Conservation (phyloP, 306 rosid genomes). For the Malus sylvestris region DNA sequence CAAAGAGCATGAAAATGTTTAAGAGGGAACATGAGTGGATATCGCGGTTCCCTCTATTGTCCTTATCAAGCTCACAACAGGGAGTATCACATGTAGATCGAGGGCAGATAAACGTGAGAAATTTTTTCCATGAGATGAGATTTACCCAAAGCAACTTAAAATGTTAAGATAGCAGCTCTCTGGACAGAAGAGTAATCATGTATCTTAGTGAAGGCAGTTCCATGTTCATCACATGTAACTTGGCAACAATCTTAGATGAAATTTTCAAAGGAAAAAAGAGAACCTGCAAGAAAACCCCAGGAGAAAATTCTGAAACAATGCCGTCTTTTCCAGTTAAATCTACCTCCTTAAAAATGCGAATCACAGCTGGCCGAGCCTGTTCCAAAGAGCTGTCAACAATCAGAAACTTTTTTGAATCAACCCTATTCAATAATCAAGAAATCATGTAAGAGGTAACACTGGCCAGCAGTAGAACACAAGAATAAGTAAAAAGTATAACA, state of each 20-base stretch:
- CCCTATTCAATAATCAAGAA: background rate
- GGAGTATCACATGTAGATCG: background rate
- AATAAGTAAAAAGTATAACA: background rate
- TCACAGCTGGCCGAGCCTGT: slow-evolving; percentile 91
- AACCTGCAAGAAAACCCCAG: slow-evolving; percentile 94
- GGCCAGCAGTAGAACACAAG: background rate
- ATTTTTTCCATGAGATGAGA: background rate
- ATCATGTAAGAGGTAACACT: background rate
- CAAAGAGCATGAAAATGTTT: background rate
- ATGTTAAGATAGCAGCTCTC: background rate
- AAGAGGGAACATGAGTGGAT: background rate
- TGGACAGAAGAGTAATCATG: background rate
- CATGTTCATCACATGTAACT: background rate
- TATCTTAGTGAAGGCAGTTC: background rate
- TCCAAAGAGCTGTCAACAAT: slow-evolving; percentile 18
- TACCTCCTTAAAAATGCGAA: slow-evolving; percentile 54
- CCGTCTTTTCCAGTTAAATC: slow-evolving; percentile 87
- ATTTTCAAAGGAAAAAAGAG: slow-evolving; percentile 8
- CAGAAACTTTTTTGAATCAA: slow-evolving; percentile 8
- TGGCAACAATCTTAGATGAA: background rate
- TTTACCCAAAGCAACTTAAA: background rate
- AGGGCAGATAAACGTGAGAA: background rate
- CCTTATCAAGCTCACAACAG: background rate
- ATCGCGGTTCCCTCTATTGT: background rate
- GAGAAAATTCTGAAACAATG: slow-evolving; percentile 76